Conservation (phyloP, 192 early-diverging fungal species). For the Allomyces macrogynus region DNA sequence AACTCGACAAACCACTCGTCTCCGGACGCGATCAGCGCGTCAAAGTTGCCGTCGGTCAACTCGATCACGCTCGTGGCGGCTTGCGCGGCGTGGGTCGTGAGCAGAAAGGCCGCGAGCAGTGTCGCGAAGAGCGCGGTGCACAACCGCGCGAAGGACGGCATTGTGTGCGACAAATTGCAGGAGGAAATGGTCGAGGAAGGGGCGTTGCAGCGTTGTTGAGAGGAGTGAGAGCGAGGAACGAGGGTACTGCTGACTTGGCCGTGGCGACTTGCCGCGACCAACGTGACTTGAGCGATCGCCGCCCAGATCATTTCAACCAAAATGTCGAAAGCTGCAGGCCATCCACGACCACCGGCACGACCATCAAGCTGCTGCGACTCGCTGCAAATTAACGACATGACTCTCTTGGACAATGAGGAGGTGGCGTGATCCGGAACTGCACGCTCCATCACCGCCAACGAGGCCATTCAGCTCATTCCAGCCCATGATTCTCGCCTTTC, state of each 20-base stretch:
- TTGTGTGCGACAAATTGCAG: too few species aligned
- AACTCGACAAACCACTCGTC: background rate
- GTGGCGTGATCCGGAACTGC: background rate
- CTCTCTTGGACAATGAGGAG: background rate
- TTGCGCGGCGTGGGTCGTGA: background rate
- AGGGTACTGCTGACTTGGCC: background rate
- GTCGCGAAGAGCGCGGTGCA: background rate
- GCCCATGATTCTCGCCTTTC: background rate
- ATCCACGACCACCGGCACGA: too few species aligned
- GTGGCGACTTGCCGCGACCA: background rate
- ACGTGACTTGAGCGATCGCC: background rate
- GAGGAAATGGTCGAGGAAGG: background rate
- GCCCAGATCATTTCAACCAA: background rate
- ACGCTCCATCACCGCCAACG: too few species aligned
- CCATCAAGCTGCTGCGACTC: too few species aligned
- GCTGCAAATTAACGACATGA: background rate
- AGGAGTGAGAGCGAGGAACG: background rate
- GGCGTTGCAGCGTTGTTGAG: background rate
- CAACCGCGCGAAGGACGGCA: too few species aligned
- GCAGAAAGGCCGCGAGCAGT: background rate
- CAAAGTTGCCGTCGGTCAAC: background rate
- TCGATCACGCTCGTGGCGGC: background rate
- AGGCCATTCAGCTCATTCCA: background rate
- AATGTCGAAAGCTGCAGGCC: background rate
- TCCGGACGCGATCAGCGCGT: background rate